Evolutionary conservation across 1,139 yeast species (phyloP), one percentile per base, ranked within the genome.

Genomic region (Blastobotrys apis): DNA sequence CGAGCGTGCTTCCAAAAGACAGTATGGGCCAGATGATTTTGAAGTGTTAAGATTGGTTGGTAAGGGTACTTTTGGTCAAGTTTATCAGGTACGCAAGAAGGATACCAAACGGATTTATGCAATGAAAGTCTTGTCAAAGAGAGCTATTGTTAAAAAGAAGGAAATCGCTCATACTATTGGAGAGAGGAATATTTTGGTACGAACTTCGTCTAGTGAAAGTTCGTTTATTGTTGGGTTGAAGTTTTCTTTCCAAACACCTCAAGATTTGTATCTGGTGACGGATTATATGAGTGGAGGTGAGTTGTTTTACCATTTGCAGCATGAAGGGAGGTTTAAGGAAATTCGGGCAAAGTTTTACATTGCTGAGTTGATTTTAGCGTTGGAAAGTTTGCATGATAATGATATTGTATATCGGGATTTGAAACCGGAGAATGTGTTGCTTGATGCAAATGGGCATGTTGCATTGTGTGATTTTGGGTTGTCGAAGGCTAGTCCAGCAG

Each of bases 211-310:
- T 33, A 81, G 90, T 15, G 85, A 85, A 23, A 84, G 90, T 32
- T 86, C 95, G 16, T 92, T 92, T 62, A 87, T 92, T 63, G 97
- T 92, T 32, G 96, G 96, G 0, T 75, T 92, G 57, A 92, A 92
- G 67, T 90, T 90, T 63, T 85, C 96, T 2, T 92, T 92, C 66
- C 98, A 92, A 69, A 92, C 97, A 1, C 94, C 94, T 34, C 71
- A 84, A 0, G 97, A 92, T 65, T 73, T 92, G 52, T 92, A 88
- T 62, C 73, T 92, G 47, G 97, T 92, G 25, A 92, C 97, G 1
- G 98, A 92, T 67, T 92, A 85, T 68, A 90, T 92, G 97, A 82
- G 94, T 39, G 98, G 98, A 34, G 98, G 98, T 48, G 98, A 92
- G 67, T 73, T 92, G 53, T 92, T 92, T 64, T 90, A 96, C 96